Base-by-base conservation (phyloP, 345 rosid species). In the Aegle marmelos region DNA sequence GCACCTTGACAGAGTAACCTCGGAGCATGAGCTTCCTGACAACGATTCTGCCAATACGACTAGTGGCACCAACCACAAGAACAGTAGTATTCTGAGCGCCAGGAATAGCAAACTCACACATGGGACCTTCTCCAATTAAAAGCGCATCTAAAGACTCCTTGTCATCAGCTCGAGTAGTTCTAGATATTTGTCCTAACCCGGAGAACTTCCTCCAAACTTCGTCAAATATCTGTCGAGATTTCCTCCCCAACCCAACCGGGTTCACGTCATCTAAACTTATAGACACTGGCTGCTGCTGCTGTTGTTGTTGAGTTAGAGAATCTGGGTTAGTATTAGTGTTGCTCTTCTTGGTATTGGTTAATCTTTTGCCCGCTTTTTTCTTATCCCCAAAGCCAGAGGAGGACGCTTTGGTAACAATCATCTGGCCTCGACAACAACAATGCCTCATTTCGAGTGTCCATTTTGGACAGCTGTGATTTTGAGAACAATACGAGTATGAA, bases 191-290 rank as follows among this genome's bases (percentile, higher is more conserved):
- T 10, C 98, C 98, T 53, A 95, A 84, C 19, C 96, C 97, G 13
- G 98, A 95, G 87, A 95, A 95, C 85, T 95, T 95, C 75, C 97
- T 85, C 99, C 99, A 95, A 19, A 93, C 98, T 81, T 92, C 94
- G 76, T 93, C 97, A 77, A 95, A 95, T 37, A 95, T 83, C 87
- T 93, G 98, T 70, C 98, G 80, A 16, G 98, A 93, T 80, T 89
- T 88, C 80, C 98, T 87, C 31, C 98, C 99, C 10, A 95, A 78
- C 0, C 96, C 98, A 34, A 95, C 98, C 0, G 98, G 98, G 78
- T 95, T 94, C 63, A 94, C 97, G 65, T 91, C 97, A 28, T 90
- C 97, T 56, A 94, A 76, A 70, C 88, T 90, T 54, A 94, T 78
- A 5, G 86, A 65, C 37, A 67, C 79, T 7, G 81, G 85, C 83